Evolutionary conservation across 805 yeast species (phyloP), one percentile per base, ranked within the genome.

Genomic region (Metschnikowia vanudenii): DNA sequence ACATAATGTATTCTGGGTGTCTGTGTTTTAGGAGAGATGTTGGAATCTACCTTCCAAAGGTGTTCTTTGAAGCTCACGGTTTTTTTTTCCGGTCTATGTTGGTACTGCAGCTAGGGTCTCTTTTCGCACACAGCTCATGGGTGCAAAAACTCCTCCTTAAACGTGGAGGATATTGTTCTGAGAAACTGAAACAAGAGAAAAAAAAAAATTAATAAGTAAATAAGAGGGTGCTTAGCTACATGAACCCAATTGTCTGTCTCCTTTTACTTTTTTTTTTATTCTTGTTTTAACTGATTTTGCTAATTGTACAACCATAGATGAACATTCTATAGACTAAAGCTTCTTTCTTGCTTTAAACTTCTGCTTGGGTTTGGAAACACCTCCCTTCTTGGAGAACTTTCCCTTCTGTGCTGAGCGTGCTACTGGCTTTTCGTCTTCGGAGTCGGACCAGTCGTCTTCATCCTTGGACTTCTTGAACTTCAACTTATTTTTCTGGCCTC

Each of bases 401-500:
- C 43, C 43, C 45, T 30, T 52, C 41, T 31, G 47, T n/a, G 39
- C 38, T 34, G 32, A 41, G 39, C 46, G 46, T 3, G 39, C 4
- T 10, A 36, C 29, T 7, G 48, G 46, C 46, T 46, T 48, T 41
- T 74, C 79, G 36, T 64, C 71, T 31, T 66, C 71, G 50, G 76
- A 84, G 39, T 73, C 79, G 46, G 64, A 64, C 56, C 64, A 61
- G 31, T 78, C 80, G 22, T 78, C 80, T 18, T 69, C 73, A 26
- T 76, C 76, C 44, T 75, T 73, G 41, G 81, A 77, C 63, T 85
- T 82, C 69, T 85, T 88, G 72, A 81, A 92, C 69, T 90, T 92
- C 76, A 92, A 79, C 71, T 82, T 89, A 67, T 91, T 91, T 71
- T 81, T 82, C 73, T 88, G 97, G 48, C 97, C 97, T 67, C 96